phyloP scores from a whole-genome alignment of 345 rosid genomes.

The Populus euphratica region DNA sequence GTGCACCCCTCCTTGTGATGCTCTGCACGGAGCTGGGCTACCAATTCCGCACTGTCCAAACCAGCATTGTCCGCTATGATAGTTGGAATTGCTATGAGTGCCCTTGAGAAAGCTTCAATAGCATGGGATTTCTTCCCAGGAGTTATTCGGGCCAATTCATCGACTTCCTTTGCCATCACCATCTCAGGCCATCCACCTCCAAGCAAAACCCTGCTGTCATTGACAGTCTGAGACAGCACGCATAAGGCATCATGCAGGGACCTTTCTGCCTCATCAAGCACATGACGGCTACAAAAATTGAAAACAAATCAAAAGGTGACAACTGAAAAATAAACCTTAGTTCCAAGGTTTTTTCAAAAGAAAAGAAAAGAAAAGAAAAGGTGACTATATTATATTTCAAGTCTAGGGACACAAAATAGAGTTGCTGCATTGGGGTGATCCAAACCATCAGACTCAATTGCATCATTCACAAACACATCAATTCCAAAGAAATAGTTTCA shows the following conservation, averaged over 20 bases:
- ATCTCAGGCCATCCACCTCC: conserved; percentile 99
- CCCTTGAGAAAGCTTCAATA: conserved; percentile 87
- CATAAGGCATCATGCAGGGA: conserved; percentile 96
- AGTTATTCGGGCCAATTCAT: conserved; percentile 85
- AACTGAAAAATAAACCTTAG: neutral
- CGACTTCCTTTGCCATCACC: conserved; percentile 98
- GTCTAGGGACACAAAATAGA: no score
- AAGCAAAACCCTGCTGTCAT: conserved; percentile 82
- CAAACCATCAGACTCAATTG: no score
- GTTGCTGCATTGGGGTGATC: no score
- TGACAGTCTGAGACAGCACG: conserved; percentile 92
- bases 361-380: no score
- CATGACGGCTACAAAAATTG: conserved; percentile 64
- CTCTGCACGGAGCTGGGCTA: conserved; percentile 98
- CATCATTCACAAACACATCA: no score
- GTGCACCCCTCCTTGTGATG: conserved; percentile 79
- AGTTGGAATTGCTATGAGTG: conserved; percentile 81
- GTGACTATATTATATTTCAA: no score
- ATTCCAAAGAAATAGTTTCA: no score
- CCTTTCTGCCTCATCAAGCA: conserved; percentile 97
- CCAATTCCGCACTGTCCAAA: conserved; percentile 91
- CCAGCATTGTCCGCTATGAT: conserved; percentile 99
- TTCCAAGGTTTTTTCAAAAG: no score
- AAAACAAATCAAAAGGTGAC: neutral
- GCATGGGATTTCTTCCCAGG: conserved; percentile 98